Evolutionary conservation across 2,329 filamentous ascomycete species (phyloP), one percentile per base, ranked within the genome.

Genomic region (Alternaria ethzedia): DNA sequence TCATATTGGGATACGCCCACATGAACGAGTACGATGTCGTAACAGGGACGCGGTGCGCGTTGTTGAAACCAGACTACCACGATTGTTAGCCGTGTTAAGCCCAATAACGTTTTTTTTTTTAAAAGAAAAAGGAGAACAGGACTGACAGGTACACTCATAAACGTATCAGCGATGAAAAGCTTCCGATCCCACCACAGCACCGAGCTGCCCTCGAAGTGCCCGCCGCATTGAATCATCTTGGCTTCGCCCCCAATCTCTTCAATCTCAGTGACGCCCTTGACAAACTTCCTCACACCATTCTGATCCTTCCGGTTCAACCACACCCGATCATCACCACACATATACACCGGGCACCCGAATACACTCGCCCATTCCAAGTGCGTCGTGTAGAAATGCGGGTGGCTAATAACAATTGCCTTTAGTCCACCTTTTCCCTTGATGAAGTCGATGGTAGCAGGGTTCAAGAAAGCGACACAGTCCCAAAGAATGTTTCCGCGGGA

Each of bases 331-430:
- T 7, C 23, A 8, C 6, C 7, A 2, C 89, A 84, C 1, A 93
- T 74, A 71, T 91, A 94, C 1, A 96, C 88, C 0, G 88, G 89
- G 70, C 91, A 94, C 5, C 80, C 28, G 69, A 96, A 95, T 0
- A 85, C 84, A 47, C 82, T 75, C 0, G 90, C 89, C 92, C 93
- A 96, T 68, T 90, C 87, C 0, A 91, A 78, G 76, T 93, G 90
- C 4, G 91, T 91, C 13, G 89, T 89, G 80, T 92, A 96, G 80
- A 92, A 96, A 76, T 96, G 93, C 56, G 93, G 93, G 79, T 96
- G 91, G 11, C 86, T 89, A 66, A 94, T 92, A 0, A 85, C 88
- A 49, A 96, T 94, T 0, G 90, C 91, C 32, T 82, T 82, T 12
- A 96, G 74, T 0, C 91, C 91, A 46, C 92, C 92, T 7, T 89